phyloP scores from a whole-genome alignment of 495 filamentous ascomycete species.

The Entonaema liquescens region DNA sequence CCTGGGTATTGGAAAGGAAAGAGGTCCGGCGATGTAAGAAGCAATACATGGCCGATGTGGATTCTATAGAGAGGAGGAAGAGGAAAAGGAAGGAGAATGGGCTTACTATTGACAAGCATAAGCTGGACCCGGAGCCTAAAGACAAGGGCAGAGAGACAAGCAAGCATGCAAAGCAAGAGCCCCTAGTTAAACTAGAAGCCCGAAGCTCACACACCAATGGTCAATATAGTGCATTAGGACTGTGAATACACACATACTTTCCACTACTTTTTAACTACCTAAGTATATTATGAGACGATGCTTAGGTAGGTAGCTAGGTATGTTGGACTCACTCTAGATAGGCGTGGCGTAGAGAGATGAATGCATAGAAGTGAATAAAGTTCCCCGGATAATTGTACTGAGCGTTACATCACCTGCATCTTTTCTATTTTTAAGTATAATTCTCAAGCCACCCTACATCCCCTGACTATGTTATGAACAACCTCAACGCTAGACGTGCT shows the following conservation, averaged over 20 bases:
- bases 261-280: no score
- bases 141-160: constrained; percentile 6
- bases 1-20: constrained; percentile 69
- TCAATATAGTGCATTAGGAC: constrained; percentile 39
- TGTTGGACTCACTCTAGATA: not conserved
- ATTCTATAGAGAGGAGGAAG: constrained; percentile 49
- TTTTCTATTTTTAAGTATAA: no score
- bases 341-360: no score
- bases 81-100: constrained; percentile 47
- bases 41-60: constrained; percentile 53
- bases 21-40: constrained; percentile 63
- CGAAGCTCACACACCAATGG: constrained; percentile 12
- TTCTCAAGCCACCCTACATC: no score
- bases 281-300: no score
- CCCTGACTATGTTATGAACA: no score
- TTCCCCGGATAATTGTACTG: no score
- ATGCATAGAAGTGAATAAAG: no score
- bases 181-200: not conserved
- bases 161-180: constrained; percentile 19
- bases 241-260: constrained; percentile 16
- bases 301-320: no score
- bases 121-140: not conserved
- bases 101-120: not conserved
- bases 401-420: no score
- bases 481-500: no score